Conservation (phyloP, 805 yeast species). For the Candida coleopterorum region DNA sequence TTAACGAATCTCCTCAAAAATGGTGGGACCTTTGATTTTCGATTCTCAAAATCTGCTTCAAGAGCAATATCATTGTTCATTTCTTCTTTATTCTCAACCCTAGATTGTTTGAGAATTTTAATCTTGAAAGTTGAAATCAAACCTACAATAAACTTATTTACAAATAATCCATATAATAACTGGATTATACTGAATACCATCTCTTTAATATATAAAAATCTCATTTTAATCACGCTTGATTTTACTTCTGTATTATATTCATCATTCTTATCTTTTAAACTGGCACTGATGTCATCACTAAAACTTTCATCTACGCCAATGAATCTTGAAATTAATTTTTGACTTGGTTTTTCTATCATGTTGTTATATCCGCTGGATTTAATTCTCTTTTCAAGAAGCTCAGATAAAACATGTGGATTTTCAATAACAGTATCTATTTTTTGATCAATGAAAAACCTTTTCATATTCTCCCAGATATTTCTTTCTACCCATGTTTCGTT, state of each 20-base stretch:
- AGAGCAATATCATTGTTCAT: conserved; percentile 15
- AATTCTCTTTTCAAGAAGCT: background rate
- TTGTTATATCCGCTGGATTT: conserved; percentile 23
- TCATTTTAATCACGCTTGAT: conserved; percentile 17
- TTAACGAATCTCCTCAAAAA: conserved; percentile 24
- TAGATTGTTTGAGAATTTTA: background rate
- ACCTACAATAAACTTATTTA: conserved; percentile 11
- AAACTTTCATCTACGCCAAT: background rate
- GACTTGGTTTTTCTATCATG: conserved; percentile 24
- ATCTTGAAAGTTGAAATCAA: conserved; percentile 7
- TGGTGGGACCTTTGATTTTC: conserved; percentile 20
- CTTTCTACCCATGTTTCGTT: conserved; percentile 53
- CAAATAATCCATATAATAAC: conserved; percentile 17
- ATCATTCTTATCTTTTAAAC: background rate
- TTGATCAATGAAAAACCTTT: background rate
- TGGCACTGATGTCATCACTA: conserved; percentile 4
- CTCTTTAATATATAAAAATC: conserved; percentile 17
- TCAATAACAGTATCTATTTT: background rate
- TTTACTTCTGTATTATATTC: background rate
- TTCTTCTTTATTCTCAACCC: conserved; percentile 9
- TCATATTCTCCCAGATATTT: conserved; percentile 17
- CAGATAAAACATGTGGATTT: background rate
- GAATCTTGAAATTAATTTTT: conserved; percentile 13
- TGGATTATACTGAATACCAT: conserved; percentile 18
- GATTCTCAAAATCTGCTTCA: conserved; percentile 12